phyloP scores from a whole-genome alignment of 2,329 filamentous ascomycete genomes.

The Ophiostoma ips region DNA sequence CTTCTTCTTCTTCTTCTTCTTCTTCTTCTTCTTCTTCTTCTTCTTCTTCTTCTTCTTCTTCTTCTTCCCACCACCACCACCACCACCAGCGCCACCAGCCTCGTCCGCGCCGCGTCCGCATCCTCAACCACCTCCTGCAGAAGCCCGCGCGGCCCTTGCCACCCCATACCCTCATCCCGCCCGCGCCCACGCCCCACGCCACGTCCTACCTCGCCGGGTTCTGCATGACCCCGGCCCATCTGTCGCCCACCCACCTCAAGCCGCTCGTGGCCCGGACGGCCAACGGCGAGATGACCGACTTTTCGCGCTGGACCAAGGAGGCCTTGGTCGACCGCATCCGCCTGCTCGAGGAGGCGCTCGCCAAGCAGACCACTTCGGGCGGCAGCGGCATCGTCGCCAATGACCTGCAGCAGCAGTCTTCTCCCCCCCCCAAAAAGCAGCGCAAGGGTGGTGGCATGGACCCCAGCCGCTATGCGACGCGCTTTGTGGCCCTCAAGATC shows the following conservation, averaged over 20 bases:
- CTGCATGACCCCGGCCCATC: neutral
- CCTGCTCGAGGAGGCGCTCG: slow-evolving; percentile 11
- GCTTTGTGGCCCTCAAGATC: slow-evolving; percentile 81
- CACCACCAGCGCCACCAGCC: neutral
- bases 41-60: too few relatives aligned
- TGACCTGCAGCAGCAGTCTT: neutral
- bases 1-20: too few relatives aligned
- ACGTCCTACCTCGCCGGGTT: neutral
- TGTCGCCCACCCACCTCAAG: neutral
- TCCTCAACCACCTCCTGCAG: neutral
- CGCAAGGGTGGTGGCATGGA: slow-evolving; percentile 57
- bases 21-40: too few relatives aligned
- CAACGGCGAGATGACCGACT: slow-evolving; percentile 11
- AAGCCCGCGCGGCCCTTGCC: neutral
- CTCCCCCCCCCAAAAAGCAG: slow-evolving; percentile 23
- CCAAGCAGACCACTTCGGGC: too few relatives aligned
- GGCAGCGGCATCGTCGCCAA: neutral
- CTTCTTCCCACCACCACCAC: neutral
- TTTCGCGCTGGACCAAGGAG: slow-evolving; percentile 15
- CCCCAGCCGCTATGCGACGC: slow-evolving; percentile 64
- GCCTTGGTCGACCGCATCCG: slow-evolving; percentile 23
- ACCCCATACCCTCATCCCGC: neutral
- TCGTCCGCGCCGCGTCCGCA: neutral
- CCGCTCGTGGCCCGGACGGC: neutral
- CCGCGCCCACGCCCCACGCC: neutral